Conservation (phyloP, 2,329 filamentous ascomycete genomes). For the Colletotrichum australisinense region DNA sequence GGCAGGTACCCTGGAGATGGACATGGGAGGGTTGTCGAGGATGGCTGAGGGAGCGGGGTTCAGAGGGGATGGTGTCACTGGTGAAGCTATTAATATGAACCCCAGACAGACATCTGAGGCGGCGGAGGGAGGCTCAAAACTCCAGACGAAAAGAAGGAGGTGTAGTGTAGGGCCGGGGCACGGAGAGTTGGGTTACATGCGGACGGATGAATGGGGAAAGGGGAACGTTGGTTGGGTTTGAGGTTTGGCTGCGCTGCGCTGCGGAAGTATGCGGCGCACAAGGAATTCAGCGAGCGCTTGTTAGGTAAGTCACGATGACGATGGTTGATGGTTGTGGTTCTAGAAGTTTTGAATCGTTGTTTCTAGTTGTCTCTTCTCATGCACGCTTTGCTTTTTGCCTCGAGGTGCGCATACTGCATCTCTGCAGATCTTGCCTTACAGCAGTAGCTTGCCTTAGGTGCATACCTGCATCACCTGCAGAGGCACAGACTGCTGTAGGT, state of each 20-base stretch:
- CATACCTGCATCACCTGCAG: too few relatives aligned
- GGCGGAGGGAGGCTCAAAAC: slow-evolving; percentile 1
- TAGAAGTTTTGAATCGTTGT: background rate
- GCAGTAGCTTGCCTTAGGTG: too few relatives aligned
- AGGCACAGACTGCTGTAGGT: too few relatives aligned
- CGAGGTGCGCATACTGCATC: too few relatives aligned
- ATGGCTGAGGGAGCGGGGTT: background rate
- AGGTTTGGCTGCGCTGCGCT: background rate
- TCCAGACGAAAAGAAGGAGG: slow-evolving; percentile 15
- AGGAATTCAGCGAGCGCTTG: background rate
- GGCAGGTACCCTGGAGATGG: too few relatives aligned
- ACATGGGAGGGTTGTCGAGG: background rate
- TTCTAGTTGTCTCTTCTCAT: background rate
- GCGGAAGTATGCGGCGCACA: background rate
- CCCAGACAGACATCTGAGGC: slow-evolving; percentile 23
- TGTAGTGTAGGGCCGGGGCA: background rate
- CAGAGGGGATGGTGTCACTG: slow-evolving; percentile 1
- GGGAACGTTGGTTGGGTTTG: background rate
- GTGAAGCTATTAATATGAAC: slow-evolving; percentile 18
- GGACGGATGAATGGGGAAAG: background rate
- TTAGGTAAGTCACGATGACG: background rate
- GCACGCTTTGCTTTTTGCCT: background rate
- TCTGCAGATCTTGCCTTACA: background rate
- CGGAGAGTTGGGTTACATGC: background rate
- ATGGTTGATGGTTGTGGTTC: slow-evolving; percentile 17